Percentiles rank a stretch among this genome's conserved stretches.
Conservation (phyloP, 192 early-diverging fungal genomes). For the Phycomyces nitens region DNA sequence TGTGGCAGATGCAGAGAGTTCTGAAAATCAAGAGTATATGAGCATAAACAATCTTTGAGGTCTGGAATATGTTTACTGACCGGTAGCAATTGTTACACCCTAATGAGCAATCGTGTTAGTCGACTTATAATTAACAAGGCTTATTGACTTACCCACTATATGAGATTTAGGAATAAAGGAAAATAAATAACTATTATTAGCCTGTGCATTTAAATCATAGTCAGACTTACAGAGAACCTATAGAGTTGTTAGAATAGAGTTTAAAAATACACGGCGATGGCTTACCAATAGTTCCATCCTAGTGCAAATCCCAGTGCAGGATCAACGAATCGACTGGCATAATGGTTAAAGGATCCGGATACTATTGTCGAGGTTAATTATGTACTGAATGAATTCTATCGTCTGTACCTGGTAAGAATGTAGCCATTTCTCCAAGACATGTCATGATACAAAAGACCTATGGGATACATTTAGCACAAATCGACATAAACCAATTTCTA, state of each 20-base stretch:
- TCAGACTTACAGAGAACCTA: slow-evolving; percentile 18
- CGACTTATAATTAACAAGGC: neutral
- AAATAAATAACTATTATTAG: too few relatives aligned
- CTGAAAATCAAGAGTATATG: slow-evolving; percentile 13
- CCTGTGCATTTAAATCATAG: too few relatives aligned
- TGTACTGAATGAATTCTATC: neutral
- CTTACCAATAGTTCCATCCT: slow-evolving; percentile 68
- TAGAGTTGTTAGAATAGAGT: neutral
- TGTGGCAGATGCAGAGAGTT: slow-evolving; percentile 79
- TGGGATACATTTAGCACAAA: neutral
- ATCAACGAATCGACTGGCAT: slow-evolving; percentile 73
- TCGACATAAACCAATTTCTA: neutral
- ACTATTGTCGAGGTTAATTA: slow-evolving; percentile 21
- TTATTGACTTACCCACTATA: slow-evolving; percentile 26
- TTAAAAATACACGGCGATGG: neutral
- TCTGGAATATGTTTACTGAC: slow-evolving; percentile 10
- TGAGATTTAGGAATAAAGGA: neutral
- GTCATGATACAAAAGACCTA: slow-evolving; percentile 70
- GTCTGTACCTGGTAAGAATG: slow-evolving; percentile 60
- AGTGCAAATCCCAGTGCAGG: slow-evolving; percentile 69
- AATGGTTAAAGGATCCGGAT: slow-evolving; percentile 76
- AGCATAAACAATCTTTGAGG: neutral
- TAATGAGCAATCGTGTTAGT: too few relatives aligned
- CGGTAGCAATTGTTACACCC: slow-evolving; percentile 28
- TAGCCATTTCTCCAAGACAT: slow-evolving; percentile 83